Percentiles rank a stretch among this genome's conserved stretches.
Evolutionary conservation across 78 protist species (phyloP).

Genomic region (Emiliania huxleyi): DNA sequence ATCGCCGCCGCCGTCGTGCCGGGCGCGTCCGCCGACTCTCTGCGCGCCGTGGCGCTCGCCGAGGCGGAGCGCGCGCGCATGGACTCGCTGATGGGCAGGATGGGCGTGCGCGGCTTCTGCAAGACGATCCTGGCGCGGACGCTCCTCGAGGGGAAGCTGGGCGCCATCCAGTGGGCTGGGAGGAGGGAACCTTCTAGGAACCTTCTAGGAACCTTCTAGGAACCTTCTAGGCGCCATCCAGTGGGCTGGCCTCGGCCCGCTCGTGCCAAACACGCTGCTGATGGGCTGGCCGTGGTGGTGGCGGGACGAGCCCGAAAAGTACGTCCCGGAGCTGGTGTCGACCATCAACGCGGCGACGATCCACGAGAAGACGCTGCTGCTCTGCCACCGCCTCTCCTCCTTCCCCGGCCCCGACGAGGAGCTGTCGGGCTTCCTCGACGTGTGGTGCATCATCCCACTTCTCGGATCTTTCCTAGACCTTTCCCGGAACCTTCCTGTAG

Average conservation of each 20-base stretch:
- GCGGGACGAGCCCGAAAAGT: not conserved
- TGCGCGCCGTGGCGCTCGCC: not conserved
- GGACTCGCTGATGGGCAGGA: not conserved
- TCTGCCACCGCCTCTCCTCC: not conserved
- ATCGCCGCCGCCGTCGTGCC: not conserved
- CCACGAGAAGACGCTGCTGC: not conserved
- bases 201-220: too few relatives aligned
- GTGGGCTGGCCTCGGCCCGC: conserved; percentile 31
- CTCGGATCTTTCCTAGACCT: too few relatives aligned
- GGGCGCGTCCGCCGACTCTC: not conserved
- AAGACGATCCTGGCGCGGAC: not conserved
- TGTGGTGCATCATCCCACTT: too few relatives aligned
- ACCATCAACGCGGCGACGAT: not conserved
- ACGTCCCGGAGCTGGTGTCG: not conserved
- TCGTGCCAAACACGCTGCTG: not conserved
- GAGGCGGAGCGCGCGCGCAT: not conserved
- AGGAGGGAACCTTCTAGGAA: too few relatives aligned
- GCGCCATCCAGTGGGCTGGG: conserved; percentile 15
- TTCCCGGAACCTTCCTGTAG: not conserved
- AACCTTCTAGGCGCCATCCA: not conserved
- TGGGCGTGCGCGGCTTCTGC: not conserved
- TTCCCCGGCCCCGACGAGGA: not conserved
- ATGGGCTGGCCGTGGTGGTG: conserved; percentile 42
- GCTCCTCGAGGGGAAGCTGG: not conserved
- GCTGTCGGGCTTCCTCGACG: too few relatives aligned